These are phyloP conservation scores for Craspedostauros australis DNA, from an alignment of 108 stramenopile species.

Conservation along the genomic window DNA sequence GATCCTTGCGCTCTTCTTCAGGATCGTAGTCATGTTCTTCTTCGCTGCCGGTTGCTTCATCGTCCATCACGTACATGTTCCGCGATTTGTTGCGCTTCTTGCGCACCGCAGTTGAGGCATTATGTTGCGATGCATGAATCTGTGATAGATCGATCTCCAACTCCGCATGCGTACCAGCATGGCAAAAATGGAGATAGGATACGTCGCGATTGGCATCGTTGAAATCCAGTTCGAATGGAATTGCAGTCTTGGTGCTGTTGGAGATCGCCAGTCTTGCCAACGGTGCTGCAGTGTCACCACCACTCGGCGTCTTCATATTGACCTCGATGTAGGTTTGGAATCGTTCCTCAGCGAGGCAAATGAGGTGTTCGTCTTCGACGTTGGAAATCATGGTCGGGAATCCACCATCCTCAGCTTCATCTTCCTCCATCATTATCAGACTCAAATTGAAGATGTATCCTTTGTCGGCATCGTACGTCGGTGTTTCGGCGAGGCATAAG, in stretches of 20 bases:
- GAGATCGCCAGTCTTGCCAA: constrained; percentile 7
- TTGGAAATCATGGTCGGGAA: constrained; percentile 40
- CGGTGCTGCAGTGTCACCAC: constrained; percentile 5
- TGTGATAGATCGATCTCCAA: constrained; percentile 39
- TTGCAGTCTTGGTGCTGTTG: constrained; percentile 16
- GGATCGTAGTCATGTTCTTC: neutral
- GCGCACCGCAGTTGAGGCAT: neutral
- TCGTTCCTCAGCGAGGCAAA: constrained; percentile 35
- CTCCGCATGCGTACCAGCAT: constrained; percentile 41
- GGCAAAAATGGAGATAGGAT: constrained; percentile 26
- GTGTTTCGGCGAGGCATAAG: constrained; percentile 19
- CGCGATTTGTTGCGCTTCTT: neutral
- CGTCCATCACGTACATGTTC: constrained; percentile 2
- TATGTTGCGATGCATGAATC: constrained; percentile 14
- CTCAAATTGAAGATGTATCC: constrained; percentile 37
- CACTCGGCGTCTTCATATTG: constrained; percentile 6
- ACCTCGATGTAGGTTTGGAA: constrained; percentile 28
- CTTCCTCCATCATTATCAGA: constrained; percentile 62
- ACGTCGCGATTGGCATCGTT: constrained; percentile 1
- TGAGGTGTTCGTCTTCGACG: constrained; percentile 48
- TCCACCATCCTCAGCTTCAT: constrained; percentile 49
- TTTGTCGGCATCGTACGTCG: neutral
- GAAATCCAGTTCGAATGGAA: neutral
- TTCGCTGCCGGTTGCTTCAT: constrained; percentile 16
- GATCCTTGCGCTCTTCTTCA: constrained; percentile 4